Evolutionary conservation across 176 grass and related monocot genomes (phyloP).

Genomic region (Aegilops longissima): DNA sequence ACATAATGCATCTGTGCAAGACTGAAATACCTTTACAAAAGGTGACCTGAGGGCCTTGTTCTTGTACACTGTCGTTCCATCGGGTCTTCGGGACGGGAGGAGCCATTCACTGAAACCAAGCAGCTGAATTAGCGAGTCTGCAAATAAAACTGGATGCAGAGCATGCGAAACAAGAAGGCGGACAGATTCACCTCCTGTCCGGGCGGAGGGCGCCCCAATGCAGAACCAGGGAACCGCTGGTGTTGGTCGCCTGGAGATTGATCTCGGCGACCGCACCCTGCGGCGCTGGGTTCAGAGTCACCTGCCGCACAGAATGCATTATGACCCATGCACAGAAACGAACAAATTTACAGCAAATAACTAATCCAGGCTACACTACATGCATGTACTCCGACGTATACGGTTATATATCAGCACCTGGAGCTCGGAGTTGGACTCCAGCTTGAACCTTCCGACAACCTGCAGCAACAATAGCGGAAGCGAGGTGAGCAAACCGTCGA

Average conservation of each 20-base stretch:
- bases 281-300: constrained; percentile 43
- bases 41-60: constrained; percentile 77
- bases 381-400: not conserved
- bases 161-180: not conserved
- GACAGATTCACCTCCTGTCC: constrained; percentile 43
- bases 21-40: constrained; percentile 66
- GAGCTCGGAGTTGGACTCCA: constrained; percentile 79
- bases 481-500: not conserved
- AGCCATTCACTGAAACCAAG: constrained; percentile 68
- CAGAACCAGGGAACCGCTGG: constrained; percentile 55
- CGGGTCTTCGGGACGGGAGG: constrained; percentile 59
- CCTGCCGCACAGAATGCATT: constrained; percentile 36
- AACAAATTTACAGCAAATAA: constrained; percentile 18
- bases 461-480: constrained; percentile 28
- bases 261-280: constrained; percentile 44
- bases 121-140: not conserved
- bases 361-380: not conserved
- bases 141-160: not conserved
- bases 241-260: constrained; percentile 63
- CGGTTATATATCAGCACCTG: constrained; percentile 40
- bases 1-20: not conserved
- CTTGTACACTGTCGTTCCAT: constrained; percentile 71
- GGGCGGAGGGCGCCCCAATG: constrained; percentile 81
- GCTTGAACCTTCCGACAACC: constrained; percentile 62
- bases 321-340: not conserved